A percentile compares a stretch with the other conserved stretches of the same genome.
These are phyloP conservation scores for Lachancea thermotolerans DNA, from an alignment of 805 yeast genomes.

Conservation along the genomic window DNA sequence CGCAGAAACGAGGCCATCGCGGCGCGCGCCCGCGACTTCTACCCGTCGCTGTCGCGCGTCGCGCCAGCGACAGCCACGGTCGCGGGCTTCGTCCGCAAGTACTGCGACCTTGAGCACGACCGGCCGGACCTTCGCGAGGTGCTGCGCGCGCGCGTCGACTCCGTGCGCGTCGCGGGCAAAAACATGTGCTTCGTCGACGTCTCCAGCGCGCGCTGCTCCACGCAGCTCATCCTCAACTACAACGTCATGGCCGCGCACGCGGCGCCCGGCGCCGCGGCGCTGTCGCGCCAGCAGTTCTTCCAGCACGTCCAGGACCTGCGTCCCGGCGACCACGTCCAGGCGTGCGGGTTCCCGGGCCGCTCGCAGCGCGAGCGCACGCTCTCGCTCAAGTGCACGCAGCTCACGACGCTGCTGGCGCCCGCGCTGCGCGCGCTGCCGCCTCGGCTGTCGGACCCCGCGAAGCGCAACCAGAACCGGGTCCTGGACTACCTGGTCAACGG, in stretches of 20 bases:
- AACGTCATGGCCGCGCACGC: conserved; percentile 8
- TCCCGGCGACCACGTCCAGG: conserved; percentile 66
- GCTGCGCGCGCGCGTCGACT: conserved; percentile 24
- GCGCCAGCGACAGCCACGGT: conserved; percentile 10
- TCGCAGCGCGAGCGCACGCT: conserved; percentile 70
- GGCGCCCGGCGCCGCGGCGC: not conserved
- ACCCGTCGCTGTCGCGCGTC: conserved; percentile 24
- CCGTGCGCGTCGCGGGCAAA: conserved; percentile 28
- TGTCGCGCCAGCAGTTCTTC: conserved; percentile 7
- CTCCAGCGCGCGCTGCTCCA: conserved; percentile 5
- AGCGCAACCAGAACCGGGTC: conserved; percentile 61
- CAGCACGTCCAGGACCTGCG: conserved; percentile 34
- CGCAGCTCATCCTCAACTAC: conserved; percentile 25
- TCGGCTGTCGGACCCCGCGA: conserved; percentile 44
- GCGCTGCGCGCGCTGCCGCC: conserved; percentile 68
- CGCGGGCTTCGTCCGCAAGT: conserved; percentile 10
- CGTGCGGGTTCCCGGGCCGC: conserved; percentile 63
- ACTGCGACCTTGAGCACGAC: conserved; percentile 6
- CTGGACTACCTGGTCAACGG: conserved; percentile 64
- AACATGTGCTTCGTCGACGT: conserved; percentile 30
- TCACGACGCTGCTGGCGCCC: conserved; percentile 55
- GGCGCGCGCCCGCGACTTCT: conserved; percentile 13
- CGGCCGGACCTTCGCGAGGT: conserved; percentile 2
- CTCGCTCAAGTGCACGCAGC: conserved; percentile 52
- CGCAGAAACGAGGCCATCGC: conserved; percentile 17